phyloP scores from a whole-genome alignment of 2,329 filamentous ascomycete species.

The Talaromyces sp. region DNA sequence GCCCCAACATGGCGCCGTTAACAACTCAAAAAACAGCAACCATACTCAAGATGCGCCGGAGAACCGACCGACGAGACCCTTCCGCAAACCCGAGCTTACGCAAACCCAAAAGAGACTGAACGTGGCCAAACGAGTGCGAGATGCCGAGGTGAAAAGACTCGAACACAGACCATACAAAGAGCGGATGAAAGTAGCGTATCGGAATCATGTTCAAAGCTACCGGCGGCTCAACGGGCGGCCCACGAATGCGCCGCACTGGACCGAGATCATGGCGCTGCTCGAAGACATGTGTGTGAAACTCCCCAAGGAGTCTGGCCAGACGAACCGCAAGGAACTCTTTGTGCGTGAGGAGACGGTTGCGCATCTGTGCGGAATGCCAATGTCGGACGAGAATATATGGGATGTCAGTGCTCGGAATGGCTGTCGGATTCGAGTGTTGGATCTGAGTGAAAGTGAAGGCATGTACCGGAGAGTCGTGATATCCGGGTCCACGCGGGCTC shows the following conservation, averaged over 20 bases:
- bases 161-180: not conserved
- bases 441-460: conserved; percentile 24
- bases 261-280: conserved; percentile 21
- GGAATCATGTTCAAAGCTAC: conserved; percentile 10
- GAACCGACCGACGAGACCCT: not conserved
- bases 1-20: not conserved
- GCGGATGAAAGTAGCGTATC: conserved; percentile 21
- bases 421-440: conserved; percentile 32
- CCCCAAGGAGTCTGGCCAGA: conserved; percentile 6
- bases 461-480: conserved; percentile 28
- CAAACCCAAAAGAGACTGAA: not conserved
- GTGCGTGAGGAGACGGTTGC: conserved; percentile 32
- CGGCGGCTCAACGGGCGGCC: not conserved
- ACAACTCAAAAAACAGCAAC: not conserved
- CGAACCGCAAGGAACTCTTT: conserved; percentile 23
- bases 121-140: not conserved
- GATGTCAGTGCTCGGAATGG: conserved; percentile 28
- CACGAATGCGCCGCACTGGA: conserved; percentile 16
- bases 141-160: not conserved
- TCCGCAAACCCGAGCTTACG: not conserved
- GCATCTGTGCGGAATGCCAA: conserved; percentile 24
- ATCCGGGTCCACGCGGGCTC: conserved; percentile 26
- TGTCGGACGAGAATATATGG: conserved; percentile 33
- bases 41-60: not conserved
- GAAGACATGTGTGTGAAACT: conserved; percentile 17